phyloP scores from a whole-genome alignment of 768 basidiomycete genomes.

The Boletus reticulatus region DNA sequence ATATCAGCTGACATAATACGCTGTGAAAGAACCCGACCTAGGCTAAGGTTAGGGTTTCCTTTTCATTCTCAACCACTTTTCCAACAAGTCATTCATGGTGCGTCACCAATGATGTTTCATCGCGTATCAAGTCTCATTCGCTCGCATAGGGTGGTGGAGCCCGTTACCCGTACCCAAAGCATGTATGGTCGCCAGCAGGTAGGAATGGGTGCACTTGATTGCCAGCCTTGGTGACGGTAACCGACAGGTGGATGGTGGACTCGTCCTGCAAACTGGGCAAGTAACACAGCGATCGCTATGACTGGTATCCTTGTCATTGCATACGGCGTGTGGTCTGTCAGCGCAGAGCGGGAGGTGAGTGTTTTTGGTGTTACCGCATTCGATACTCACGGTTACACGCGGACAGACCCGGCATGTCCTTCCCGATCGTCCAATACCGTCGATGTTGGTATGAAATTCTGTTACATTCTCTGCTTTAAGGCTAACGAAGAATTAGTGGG shows the following conservation, averaged over 20 bases:
- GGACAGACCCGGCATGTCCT: constrained; percentile 54
- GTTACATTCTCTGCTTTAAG: neutral
- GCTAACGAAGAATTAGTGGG: constrained; percentile 38
- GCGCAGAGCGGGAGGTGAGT: constrained; percentile 74
- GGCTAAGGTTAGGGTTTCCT: constrained; percentile 16
- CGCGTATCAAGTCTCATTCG: neutral
- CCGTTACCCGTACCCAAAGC: constrained; percentile 91
- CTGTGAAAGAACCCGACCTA: neutral
- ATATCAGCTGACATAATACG: neutral
- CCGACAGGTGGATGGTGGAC: constrained; percentile 91
- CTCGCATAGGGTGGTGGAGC: constrained; percentile 69
- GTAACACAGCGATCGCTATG: constrained; percentile 75
- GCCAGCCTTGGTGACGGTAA: neutral
- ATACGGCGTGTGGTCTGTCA: constrained; percentile 68
- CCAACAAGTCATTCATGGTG: constrained; percentile 14
- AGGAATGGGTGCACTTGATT: neutral
- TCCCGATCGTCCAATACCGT: constrained; percentile 73
- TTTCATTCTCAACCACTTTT: neutral
- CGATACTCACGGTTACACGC: constrained; percentile 2
- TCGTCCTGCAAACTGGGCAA: constrained; percentile 84
- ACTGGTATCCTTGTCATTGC: constrained; percentile 66
- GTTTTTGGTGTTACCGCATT: neutral
- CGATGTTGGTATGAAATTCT: constrained; percentile 58
- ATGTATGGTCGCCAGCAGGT: constrained; percentile 95
- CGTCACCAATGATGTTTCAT: neutral